phyloP scores from a whole-genome alignment of 1,284 basidiomycete species.

The Phellopilus nigrolimitatus region DNA sequence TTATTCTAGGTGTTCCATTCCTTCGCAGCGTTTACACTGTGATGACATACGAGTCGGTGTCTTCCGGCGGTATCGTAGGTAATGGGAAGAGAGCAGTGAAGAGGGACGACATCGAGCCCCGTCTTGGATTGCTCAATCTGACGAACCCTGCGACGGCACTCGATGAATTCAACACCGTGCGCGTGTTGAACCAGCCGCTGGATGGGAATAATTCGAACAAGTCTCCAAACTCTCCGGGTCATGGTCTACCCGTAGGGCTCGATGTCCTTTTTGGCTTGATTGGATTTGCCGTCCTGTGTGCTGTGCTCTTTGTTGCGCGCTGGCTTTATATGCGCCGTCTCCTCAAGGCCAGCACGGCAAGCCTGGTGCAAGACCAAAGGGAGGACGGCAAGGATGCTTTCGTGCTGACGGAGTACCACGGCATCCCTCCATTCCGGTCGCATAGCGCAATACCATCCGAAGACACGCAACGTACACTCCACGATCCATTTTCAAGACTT shows the following conservation, averaged over 20 bases:
- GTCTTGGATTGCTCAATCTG: constrained; percentile 53
- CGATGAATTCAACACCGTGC: constrained; percentile 60
- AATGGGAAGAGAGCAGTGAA: constrained; percentile 18
- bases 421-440: constrained; percentile 22
- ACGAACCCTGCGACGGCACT: constrained; percentile 56
- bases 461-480: constrained; percentile 30
- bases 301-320: constrained; percentile 46
- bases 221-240: constrained; percentile 7
- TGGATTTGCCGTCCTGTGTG: constrained; percentile 51
- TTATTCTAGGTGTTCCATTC: constrained; percentile 72
- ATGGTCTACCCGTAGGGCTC: constrained; percentile 45
- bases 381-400: constrained; percentile 13
- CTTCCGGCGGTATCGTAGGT: constrained; percentile 41
- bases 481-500: constrained; percentile 30
- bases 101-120: constrained; percentile 34
- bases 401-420: constrained; percentile 19
- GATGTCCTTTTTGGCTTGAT: constrained; percentile 54
- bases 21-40: constrained; percentile 69
- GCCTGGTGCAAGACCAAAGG: constrained; percentile 18
- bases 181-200: constrained; percentile 58
- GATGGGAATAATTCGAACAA: constrained; percentile 13
- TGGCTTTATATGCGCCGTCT: constrained; percentile 44
- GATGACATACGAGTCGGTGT: constrained; percentile 55
- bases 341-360: constrained; percentile 6
- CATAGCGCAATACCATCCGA: constrained; percentile 26